Evolutionary conservation across 1,284 basidiomycete species (phyloP).

Genomic region (Erythrobasidium hasegawianum): DNA sequence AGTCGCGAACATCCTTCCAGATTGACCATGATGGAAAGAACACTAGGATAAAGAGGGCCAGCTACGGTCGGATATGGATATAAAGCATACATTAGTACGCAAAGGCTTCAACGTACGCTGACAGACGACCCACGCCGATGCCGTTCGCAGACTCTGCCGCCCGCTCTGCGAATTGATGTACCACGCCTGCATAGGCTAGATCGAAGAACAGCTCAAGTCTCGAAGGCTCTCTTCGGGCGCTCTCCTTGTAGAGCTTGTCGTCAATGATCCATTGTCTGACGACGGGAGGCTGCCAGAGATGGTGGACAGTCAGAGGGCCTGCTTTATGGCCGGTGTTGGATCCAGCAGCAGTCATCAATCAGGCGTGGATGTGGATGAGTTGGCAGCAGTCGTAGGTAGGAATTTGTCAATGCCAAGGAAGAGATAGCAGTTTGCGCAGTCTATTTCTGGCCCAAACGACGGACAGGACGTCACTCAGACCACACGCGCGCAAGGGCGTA

Average conservation of each 20-base stretch:
- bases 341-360: too few species aligned
- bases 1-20: conserved; percentile 32
- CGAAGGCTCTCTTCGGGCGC: conserved; percentile 44
- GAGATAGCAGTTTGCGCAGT: too few species aligned
- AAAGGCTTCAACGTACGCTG: too few species aligned
- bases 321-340: not conserved
- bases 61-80: too few species aligned
- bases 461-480: too few species aligned
- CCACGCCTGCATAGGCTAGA: conserved; percentile 20
- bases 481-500: too few species aligned
- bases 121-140: conserved; percentile 40
- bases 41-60: conserved; percentile 47
- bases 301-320: conserved; percentile 8
- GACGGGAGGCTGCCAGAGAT: conserved; percentile 47
- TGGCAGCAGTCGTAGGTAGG: too few species aligned
- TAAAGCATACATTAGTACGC: not conserved
- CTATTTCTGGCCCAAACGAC: too few species aligned
- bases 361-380: too few species aligned
- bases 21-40: conserved; percentile 43
- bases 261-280: conserved; percentile 48
- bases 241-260: conserved; percentile 46
- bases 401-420: too few species aligned
- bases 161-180: conserved; percentile 28
- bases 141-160: conserved; percentile 18
- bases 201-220: conserved; percentile 50